Conservation (phyloP, 495 filamentous ascomycete species). For the Baudoinia panamericana region DNA sequence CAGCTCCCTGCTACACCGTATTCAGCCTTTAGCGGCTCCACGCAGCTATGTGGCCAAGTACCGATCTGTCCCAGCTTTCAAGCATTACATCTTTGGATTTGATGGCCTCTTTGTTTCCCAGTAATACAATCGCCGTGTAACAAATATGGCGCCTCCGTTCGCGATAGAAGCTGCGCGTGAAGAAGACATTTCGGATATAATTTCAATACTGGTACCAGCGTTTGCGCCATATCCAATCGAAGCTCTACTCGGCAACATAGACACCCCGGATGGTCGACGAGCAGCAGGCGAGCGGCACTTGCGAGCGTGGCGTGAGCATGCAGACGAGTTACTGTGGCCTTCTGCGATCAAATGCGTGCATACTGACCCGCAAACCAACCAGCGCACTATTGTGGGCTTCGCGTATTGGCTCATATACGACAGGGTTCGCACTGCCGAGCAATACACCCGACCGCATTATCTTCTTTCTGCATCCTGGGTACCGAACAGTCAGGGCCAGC, state of each 20-base stretch:
- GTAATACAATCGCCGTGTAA: no score
- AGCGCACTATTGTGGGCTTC: slow-evolving; percentile 10
- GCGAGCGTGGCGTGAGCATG: slow-evolving; percentile 11
- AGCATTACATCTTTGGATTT: no score
- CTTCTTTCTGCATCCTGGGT: slow-evolving; percentile 10
- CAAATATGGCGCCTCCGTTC: slow-evolving; percentile 4
- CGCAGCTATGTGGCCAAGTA: no score
- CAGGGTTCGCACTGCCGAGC: slow-evolving; percentile 3
- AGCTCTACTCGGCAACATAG: slow-evolving; percentile 9
- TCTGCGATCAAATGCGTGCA: slow-evolving; percentile 13
- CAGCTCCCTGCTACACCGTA: no score
- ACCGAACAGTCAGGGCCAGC: not conserved
- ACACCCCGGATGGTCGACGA: slow-evolving; percentile 2
- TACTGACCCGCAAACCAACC: slow-evolving; percentile 3
- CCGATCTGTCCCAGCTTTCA: no score
- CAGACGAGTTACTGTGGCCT: not conserved
- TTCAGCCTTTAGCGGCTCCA: no score
- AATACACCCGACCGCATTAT: not conserved
- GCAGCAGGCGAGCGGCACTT: slow-evolving; percentile 10
- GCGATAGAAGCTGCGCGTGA: slow-evolving; percentile 5
- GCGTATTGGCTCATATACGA: slow-evolving; percentile 16
- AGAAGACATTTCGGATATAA: slow-evolving; percentile 10
- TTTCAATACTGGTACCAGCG: slow-evolving; percentile 1
- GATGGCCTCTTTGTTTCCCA: no score
- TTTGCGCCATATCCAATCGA: slow-evolving; percentile 9